Conservation (phyloP, 1,284 basidiomycete genomes). For the Stereum hirsutum region DNA sequence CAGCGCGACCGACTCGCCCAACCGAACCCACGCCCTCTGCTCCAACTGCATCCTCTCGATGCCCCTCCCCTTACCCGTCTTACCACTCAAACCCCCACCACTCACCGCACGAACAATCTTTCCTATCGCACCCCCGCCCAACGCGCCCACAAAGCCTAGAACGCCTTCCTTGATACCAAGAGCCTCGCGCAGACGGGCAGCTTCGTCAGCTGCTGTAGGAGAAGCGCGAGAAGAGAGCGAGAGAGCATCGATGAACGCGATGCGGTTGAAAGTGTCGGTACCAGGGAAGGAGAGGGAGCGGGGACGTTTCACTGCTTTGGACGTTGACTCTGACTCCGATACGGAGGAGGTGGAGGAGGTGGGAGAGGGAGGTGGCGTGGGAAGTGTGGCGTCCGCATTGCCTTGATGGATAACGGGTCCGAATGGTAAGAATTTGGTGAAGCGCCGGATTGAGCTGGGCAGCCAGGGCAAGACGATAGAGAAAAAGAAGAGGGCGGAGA, state of each 20-base stretch:
- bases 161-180: constrained; percentile 31
- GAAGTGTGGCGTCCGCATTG: constrained; percentile 1
- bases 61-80: constrained; percentile 17
- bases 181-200: constrained; percentile 26
- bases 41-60: constrained; percentile 35
- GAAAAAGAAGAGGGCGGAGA: constrained; percentile 50
- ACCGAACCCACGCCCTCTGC: constrained; percentile 41
- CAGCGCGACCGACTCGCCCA: constrained; percentile 42
- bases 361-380: constrained; percentile 14
- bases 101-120: too few relatives aligned
- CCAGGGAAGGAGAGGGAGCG: constrained; percentile 1
- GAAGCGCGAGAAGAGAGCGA: constrained; percentile 23
- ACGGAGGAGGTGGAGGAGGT: constrained; percentile 4
- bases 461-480: constrained; percentile 45
- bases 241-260: constrained; percentile 25
- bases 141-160: constrained; percentile 26
- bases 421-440: constrained; percentile 16
- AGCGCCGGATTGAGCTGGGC: constrained; percentile 19
- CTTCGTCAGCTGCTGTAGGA: constrained; percentile 22
- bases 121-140: too few relatives aligned
- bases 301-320: constrained; percentile 1
- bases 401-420: constrained; percentile 8
- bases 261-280: constrained; percentile 12
- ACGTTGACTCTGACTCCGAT: neutral
- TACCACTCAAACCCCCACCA: constrained; percentile 12